Evolutionary conservation across 2,329 filamentous ascomycete species (phyloP), one percentile per base, ranked within the genome.

Genomic region (Alternaria ethzedia): DNA sequence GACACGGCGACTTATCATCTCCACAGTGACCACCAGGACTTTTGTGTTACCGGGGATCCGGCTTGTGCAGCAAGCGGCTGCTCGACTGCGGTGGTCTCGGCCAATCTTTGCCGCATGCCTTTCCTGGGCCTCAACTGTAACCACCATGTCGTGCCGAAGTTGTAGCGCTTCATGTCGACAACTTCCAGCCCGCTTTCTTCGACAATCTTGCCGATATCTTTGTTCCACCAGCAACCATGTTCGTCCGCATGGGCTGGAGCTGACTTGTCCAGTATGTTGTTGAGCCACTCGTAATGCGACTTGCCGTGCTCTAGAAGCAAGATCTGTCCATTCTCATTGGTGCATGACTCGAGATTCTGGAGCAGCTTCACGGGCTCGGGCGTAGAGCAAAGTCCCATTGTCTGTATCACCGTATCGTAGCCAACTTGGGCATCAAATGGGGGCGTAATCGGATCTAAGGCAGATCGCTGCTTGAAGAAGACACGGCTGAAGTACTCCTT

Each of bases 221-320:
- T 83, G 67, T 86, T 85, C 81, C 81, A 85, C 83, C 83, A 86
- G 68, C 84, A 86, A 17, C 84, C 84, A 64, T 84, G 82, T 49
- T 81, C 77, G 54, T 84, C 80, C 2, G 84, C 84, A 67, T 85
- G 84, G 61, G 78, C 80, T 43, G 82, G 75, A 17, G 84, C 84
- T 10, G 80, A 74, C 57, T 79, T 79, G 67, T 85, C 83, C 55
- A 86, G 71, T 36, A 84, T 69, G 11, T 70, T 73, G 72, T 86
- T 85, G 65, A 85, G 67, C 84, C 84, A 85, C 9, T 78, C 67
- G 64, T 81, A 81, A 64, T 84, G 78, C 67, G 80, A 82, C 59
- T 81, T 79, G n/a, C 84, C 84, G 68, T 86, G 84, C 75, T 86
- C 84, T 6, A 86, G 76, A 20, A 86, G 78, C 54, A 85, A 61